Evolutionary conservation across 2,329 filamentous ascomycete genomes (phyloP).

Genomic region (Paecilomyces fulvus): DNA sequence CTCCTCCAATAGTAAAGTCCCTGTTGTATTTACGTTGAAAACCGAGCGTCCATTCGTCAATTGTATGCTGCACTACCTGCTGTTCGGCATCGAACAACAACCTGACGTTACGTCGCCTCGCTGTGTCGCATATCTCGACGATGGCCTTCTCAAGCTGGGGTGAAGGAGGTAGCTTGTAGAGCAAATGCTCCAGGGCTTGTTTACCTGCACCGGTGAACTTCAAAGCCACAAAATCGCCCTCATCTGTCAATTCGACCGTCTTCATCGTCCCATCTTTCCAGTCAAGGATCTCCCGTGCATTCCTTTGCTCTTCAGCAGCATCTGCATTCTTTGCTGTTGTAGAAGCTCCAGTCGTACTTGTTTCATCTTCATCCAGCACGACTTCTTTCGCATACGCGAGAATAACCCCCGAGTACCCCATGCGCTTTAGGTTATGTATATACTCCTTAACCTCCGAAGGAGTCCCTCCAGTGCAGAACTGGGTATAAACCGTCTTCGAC

Average conservation of each 20-base stretch:
- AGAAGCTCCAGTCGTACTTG: conserved; percentile 2
- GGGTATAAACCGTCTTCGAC: conserved; percentile 77
- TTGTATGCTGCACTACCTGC: conserved; percentile 64
- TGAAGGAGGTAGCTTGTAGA: conserved; percentile 54
- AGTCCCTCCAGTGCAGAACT: conserved; percentile 82
- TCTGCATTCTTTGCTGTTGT: conserved; percentile 1
- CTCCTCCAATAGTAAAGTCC: conserved; percentile 24
- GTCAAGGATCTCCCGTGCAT: conserved; percentile 24
- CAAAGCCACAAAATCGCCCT: conserved; percentile 55
- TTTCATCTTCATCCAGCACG: conserved; percentile 50
- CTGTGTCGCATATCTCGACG: conserved; percentile 64
- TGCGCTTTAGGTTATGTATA: conserved; percentile 55
- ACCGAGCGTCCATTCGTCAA: conserved; percentile 69
- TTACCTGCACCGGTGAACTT: conserved; percentile 81
- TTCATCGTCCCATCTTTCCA: conserved; percentile 70
- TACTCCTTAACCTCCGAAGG: conserved; percentile 58
- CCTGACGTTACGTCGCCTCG: conserved; percentile 57
- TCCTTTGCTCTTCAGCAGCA: conserved; percentile 1
- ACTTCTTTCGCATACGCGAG: conserved; percentile 78
- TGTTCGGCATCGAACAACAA: conserved; percentile 83
- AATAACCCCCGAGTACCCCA: conserved; percentile 78
- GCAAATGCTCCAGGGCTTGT: conserved; percentile 60
- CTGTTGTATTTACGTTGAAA: conserved; percentile 70
- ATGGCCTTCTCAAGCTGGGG: conserved; percentile 60
- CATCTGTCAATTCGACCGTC: conserved; percentile 46